These are phyloP conservation scores for Lactifluus rugatus DNA, from an alignment of 768 basidiomycete species.

Conservation along the genomic window DNA sequence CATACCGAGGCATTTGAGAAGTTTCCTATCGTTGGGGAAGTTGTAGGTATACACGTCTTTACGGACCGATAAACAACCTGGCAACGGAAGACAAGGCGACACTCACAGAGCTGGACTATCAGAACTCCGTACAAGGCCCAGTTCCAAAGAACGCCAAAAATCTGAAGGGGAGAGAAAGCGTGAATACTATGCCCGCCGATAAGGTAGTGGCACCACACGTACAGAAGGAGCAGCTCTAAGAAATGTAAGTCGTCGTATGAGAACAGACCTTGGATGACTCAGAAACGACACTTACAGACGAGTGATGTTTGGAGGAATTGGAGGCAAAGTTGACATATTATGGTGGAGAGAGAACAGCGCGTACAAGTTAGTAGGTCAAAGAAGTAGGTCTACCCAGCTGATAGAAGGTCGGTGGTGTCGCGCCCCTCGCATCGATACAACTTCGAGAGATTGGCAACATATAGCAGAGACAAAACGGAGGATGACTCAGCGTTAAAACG, in stretches of 20 bases:
- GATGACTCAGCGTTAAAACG: not conserved
- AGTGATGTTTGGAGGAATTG: too few relatives aligned
- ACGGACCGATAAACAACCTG: not conserved
- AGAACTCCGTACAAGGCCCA: not conserved
- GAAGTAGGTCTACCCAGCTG: not conserved
- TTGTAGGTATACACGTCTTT: conserved; percentile 12
- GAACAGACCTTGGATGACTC: too few relatives aligned
- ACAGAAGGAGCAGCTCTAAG: not conserved
- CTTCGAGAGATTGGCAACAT: not conserved
- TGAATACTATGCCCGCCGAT: not conserved
- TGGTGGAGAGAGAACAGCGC: not conserved
- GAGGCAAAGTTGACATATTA: too few relatives aligned
- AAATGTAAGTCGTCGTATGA: too few relatives aligned
- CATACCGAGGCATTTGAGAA: not conserved
- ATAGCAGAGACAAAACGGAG: not conserved
- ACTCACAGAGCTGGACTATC: not conserved
- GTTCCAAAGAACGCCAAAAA: not conserved
- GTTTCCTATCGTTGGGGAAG: not conserved
- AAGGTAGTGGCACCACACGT: not conserved
- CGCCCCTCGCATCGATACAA: too few relatives aligned
- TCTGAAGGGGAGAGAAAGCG: not conserved
- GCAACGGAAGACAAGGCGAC: too few relatives aligned
- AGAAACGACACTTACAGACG: too few relatives aligned
- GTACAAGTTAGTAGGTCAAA: too few relatives aligned
- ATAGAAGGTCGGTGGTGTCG: not conserved